Percentiles rank a stretch among this genome's conserved stretches.
Conservation (phyloP, 257 asterid species). For the Petrea volubilis region DNA sequence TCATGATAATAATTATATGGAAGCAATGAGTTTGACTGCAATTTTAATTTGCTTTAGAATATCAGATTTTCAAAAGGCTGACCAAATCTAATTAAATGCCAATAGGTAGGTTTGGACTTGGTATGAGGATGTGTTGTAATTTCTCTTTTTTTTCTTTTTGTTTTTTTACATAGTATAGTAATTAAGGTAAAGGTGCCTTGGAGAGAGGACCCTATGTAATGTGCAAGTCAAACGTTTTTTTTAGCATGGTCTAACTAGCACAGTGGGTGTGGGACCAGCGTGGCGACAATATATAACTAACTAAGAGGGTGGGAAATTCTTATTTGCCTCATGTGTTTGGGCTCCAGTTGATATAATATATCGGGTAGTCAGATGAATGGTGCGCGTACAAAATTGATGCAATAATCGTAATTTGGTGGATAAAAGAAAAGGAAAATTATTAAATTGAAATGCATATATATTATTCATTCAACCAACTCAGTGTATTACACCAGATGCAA, state of each 20-base stretch:
- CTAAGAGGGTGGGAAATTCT: too few species aligned
- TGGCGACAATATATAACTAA: too few species aligned
- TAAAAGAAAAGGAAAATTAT: too few species aligned
- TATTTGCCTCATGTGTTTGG: too few species aligned
- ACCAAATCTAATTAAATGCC: conserved; percentile 15
- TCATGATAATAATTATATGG: background rate
- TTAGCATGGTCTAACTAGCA: background rate
- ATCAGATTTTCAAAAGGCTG: conserved; percentile 9
- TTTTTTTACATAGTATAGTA: background rate
- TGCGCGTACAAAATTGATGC: too few species aligned
- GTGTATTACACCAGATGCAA: too few species aligned
- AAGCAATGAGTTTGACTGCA: conserved; percentile 36
- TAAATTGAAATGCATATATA: too few species aligned
- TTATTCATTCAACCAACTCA: too few species aligned
- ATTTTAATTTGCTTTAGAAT: conserved; percentile 7
- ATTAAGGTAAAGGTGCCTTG: background rate
- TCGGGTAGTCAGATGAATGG: too few species aligned
- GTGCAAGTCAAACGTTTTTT: background rate
- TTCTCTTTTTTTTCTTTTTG: too few species aligned
- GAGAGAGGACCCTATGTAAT: background rate
- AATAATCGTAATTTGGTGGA: too few species aligned
- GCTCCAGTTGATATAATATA: too few species aligned
- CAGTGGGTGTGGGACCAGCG: background rate
- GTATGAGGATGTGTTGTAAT: background rate
- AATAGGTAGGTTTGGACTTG: background rate